Percentiles rank a stretch among this genome's conserved stretches.
These are phyloP conservation scores for Kitagawia praeruptora DNA, from an alignment of 129 eudicot species.

Conservation along the genomic window DNA sequence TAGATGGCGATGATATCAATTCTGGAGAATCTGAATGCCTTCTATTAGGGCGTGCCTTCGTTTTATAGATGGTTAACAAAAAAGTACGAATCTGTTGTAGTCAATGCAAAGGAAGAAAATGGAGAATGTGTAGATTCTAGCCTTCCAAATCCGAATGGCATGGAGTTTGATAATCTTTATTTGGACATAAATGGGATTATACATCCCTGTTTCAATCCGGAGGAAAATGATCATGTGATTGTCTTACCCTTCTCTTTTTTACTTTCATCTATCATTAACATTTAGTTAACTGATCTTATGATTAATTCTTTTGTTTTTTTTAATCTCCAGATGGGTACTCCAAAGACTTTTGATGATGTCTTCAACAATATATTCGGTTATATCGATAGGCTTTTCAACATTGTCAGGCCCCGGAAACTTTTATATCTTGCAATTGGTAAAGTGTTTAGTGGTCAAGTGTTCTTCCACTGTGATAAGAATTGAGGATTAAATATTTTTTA, in stretches of 20 bases:
- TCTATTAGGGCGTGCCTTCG: slow-evolving; percentile 57
- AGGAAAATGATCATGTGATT: slow-evolving; percentile 11
- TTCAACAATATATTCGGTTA: too few relatives aligned
- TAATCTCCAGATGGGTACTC: slow-evolving; percentile 23
- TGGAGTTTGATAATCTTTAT: slow-evolving; percentile 52
- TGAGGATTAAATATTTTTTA: not conserved
- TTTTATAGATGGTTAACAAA: slow-evolving; percentile 52
- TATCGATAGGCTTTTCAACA: too few relatives aligned
- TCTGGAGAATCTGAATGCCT: too few relatives aligned
- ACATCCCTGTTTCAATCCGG: slow-evolving; percentile 70
- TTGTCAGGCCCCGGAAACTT: too few relatives aligned
- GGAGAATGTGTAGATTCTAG: slow-evolving; percentile 9
- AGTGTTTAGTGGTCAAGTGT: too few relatives aligned
- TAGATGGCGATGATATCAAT: too few relatives aligned
- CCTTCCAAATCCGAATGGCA: slow-evolving; percentile 28
- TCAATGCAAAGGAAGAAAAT: slow-evolving; percentile 22
- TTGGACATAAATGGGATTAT: slow-evolving; percentile 67
- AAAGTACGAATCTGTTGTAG: slow-evolving; percentile 35
- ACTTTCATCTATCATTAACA: too few relatives aligned
- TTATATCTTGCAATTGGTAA: too few relatives aligned
- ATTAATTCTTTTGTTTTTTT: not conserved
- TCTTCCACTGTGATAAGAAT: not conserved
- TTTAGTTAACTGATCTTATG: not conserved
- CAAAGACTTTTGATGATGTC: slow-evolving; percentile 43
- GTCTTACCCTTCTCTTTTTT: not conserved